Base-by-base conservation (phyloP, 257 asterid genomes). In the Ilex asprella region DNA sequence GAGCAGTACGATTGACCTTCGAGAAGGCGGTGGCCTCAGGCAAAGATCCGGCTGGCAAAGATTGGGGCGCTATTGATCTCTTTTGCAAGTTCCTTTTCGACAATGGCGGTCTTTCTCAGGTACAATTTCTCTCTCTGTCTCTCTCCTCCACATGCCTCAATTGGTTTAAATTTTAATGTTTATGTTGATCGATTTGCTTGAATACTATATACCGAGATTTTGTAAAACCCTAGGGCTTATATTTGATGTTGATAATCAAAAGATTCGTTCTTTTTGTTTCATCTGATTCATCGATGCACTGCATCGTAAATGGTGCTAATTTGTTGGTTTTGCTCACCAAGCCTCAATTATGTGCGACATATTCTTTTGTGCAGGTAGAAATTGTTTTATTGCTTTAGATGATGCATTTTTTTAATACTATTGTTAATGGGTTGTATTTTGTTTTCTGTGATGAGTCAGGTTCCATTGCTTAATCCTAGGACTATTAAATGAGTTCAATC, bases 1-100 rank as follows among this genome's bases (percentile, higher is more conserved):
- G 99, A 74, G 97, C 93, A 65, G 91, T 92, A 55, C 88, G 96
- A 58, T 76, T 72, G 70, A 82, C 96, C 55, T 89, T 92, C 69
- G 91, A 87, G 65, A 85, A 81, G 83, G 89, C 88, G 56, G 73
- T 82, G 71, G 74, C 84, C 30, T 73, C 86, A 5, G 80, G 76
- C 44, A 64, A 78, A 59, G 74, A 73, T 51, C 75, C 81, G 60
- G 71, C 77, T 60, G 93, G 91, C 66, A 82, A 71, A 72, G 97
- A 92, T 60, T 89, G 96, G 95, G 97, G 99, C 62, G 79, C 81
- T 46, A 64, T 70, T 64, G 89, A 83, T 59, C 80, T 89, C 58
- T 92, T 92, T 81, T 80, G 67, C 12, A 84, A 81, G 59, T 89
- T 88, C 59, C 82, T 92, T 13, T 73, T 78, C 73, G 91, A 85